Evolutionary conservation across 2,329 filamentous ascomycete genomes (phyloP).

Genomic region (Paracoccidioides brasiliensis): DNA sequence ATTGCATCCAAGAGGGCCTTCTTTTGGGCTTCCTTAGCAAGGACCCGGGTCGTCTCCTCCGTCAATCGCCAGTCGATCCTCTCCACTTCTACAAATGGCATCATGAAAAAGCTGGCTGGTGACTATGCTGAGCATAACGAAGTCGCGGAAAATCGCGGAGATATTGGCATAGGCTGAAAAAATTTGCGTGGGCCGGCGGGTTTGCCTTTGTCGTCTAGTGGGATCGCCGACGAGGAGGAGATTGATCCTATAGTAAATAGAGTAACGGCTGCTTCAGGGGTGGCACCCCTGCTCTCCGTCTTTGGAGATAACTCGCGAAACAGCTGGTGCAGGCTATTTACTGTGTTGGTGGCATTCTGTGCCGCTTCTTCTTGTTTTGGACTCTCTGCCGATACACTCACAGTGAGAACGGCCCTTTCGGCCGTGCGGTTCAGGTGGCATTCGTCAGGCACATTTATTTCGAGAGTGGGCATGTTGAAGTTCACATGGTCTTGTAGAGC

Average conservation of each 20-base stretch:
- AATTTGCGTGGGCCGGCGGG: conserved; percentile 8
- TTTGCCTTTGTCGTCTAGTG: conserved; percentile 6
- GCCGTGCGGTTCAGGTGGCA: background rate
- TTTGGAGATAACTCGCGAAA: conserved; percentile 5
- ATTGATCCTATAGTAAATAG: conserved; percentile 9
- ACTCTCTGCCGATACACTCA: background rate
- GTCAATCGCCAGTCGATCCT: conserved; percentile 17
- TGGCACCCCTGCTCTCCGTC: conserved; percentile 2
- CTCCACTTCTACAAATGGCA: conserved; percentile 14
- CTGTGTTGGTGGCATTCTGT: background rate
- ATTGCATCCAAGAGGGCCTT: conserved; percentile 17
- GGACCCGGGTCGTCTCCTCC: conserved; percentile 11
- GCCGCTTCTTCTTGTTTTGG: background rate
- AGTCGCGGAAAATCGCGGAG: conserved; percentile 16
- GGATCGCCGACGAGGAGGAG: background rate
- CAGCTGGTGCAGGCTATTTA: background rate
- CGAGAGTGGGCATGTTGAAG: background rate
- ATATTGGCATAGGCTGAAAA: conserved; percentile 11
- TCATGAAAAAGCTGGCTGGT: conserved; percentile 10
- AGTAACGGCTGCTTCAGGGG: conserved; percentile 13
- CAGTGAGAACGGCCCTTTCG: background rate
- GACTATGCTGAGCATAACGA: conserved; percentile 13
- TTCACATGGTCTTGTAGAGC: background rate
- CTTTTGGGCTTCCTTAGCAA: conserved; percentile 14
- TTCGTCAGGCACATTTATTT: background rate